Base-by-base conservation (phyloP, 345 rosid genomes). In the Linum lewisii region DNA sequence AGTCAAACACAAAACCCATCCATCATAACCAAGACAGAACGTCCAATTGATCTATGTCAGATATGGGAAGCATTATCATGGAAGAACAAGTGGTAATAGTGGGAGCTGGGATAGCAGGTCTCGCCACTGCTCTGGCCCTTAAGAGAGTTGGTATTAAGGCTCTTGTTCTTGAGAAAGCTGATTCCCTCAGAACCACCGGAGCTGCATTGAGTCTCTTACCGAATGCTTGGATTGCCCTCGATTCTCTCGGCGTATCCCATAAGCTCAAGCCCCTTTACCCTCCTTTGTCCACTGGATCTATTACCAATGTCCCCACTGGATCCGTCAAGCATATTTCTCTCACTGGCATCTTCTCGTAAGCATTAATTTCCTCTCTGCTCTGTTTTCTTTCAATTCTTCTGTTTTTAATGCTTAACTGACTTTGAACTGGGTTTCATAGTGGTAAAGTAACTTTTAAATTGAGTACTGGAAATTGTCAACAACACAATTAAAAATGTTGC, bases 211-310 rank as follows among this genome's bases (percentile, higher is more conserved):
- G 16, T 7, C 73, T 77, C 15, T 34, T 22, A 16, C 69, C 80
- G 1, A 75, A 75, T 47, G 78, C 69, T 0, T 75, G 80, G 80
- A 62, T 63, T 4, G 78, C 77, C 2, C 80, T 81, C 19, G 78
- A 81, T 19, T 69, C 68, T 14, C 75, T 81, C 21, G 77, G 75
- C 1, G 72, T 75, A 44, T 64, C 73, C 18, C 71, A 69, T 52
- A 75, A 71, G 63, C 80, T 81, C 42, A 51, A 34, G n/a, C n/a
- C 76, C 45, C 21, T 68, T 11, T 75, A 73, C 21, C 4, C 55
- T 44, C 44, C 42, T 44, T 0, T 20, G 1, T 0, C 10, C n/a
- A 69, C 75, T 63, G 62, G 61, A 29, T 51, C 11, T 16, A 37
- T 66, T 1, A 70, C 68, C 29, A 63, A 75, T 58, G 57, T 71